Conservation (phyloP, 1,284 basidiomycete genomes). For the Rhodotorula sp. region DNA sequence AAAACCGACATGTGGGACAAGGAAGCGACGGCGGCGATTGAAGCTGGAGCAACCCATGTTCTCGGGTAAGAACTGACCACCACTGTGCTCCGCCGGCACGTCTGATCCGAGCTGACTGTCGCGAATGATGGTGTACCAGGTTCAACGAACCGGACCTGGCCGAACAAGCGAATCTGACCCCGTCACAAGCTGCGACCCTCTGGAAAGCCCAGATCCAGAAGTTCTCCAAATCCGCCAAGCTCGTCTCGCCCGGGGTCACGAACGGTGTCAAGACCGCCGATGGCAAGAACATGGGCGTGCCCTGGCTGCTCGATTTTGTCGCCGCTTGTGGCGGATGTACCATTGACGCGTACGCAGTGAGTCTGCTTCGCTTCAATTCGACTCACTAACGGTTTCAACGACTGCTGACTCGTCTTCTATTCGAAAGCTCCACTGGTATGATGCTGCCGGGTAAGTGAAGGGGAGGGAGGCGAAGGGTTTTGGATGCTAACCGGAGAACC, state of each 20-base stretch:
- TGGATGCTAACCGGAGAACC: not conserved
- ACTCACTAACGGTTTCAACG: accelerated
- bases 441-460: not conserved
- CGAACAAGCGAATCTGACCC: conserved; percentile 35
- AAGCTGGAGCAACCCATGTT: conserved; percentile 20
- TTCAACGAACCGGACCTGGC: conserved; percentile 38
- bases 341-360: conserved; percentile 25
- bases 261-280: conserved; percentile 21
- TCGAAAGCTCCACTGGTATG: conserved; percentile 30
- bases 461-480: too few relatives aligned
- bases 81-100: not conserved
- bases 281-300: conserved; percentile 24
- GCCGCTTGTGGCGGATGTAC: conserved; percentile 10
- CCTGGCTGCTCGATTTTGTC: conserved; percentile 26
- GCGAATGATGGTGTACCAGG: not conserved
- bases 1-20: conserved; percentile 15
- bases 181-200: conserved; percentile 5
- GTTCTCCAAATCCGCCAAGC: conserved; percentile 28
- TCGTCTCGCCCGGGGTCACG: conserved; percentile 38
- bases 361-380: not conserved
- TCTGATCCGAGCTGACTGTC: not conserved
- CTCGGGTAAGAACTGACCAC: conserved; percentile 14
- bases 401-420: not conserved
- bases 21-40: conserved; percentile 10
- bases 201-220: conserved; percentile 33